These are phyloP conservation scores for Metschnikowia continentalis DNA, from an alignment of 805 yeast species.

Conservation along the genomic window DNA sequence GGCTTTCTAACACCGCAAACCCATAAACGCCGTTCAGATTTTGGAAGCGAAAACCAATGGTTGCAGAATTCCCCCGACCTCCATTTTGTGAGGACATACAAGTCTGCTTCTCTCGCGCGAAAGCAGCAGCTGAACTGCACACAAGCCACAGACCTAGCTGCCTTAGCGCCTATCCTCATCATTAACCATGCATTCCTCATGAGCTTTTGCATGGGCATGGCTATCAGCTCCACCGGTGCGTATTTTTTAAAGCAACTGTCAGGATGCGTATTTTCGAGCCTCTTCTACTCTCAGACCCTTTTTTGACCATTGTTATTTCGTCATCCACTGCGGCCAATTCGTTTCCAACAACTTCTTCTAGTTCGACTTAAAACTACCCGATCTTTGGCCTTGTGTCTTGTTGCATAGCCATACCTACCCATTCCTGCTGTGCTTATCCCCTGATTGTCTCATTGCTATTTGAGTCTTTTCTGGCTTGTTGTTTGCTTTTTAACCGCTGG, in stretches of 20 bases:
- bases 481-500: no score
- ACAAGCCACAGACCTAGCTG: neutral
- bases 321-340: neutral
- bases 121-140: neutral
- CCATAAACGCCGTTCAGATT: neutral
- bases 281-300: neutral
- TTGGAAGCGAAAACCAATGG: constrained; percentile 4
- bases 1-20: neutral
- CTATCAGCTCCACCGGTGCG: constrained; percentile 1
- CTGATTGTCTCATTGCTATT: no score
- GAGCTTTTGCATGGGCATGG: constrained; percentile 1
- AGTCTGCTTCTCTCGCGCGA: neutral
- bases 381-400: neutral
- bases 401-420: neutral
- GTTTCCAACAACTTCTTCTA: constrained; percentile 1
- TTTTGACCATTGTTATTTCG: neutral
- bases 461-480: no score
- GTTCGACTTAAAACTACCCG: neutral
- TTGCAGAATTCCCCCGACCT: neutral
- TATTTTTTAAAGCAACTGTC: constrained; percentile 1
- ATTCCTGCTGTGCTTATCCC: no score
- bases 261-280: neutral
- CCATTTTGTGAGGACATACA: constrained; percentile 1
- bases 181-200: constrained; percentile 1
- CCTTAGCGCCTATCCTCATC: neutral